Evolutionary conservation across 306 rosid species (phyloP).

Genomic region (Herpetospermum pedunculosum): DNA sequence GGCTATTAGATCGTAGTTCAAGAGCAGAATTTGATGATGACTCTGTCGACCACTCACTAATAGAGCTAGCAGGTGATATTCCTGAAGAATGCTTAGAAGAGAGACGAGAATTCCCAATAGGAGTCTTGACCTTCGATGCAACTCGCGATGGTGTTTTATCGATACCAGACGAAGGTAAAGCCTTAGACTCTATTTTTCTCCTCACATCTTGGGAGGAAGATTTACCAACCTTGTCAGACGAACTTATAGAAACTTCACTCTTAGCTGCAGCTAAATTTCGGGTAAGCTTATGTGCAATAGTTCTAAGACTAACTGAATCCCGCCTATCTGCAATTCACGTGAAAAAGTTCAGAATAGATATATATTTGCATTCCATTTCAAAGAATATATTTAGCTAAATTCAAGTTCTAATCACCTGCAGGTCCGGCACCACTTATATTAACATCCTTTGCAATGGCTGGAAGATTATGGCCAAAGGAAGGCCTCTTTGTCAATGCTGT

Average conservation of each 20-base stretch:
- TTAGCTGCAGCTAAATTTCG: conserved; percentile 26
- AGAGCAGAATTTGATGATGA: conserved; percentile 45
- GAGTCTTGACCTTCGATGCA: conserved; percentile 26
- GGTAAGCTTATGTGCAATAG: conserved; percentile 25
- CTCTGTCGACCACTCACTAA: conserved; percentile 87
- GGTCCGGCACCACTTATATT: conserved; percentile 20
- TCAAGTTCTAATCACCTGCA: conserved; percentile 38
- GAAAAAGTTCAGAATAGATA: conserved; percentile 3
- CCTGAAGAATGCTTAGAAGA: conserved; percentile 44
- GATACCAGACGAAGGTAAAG: conserved; percentile 31
- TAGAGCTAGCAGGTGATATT: conserved; percentile 73
- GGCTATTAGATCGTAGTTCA: conserved; percentile 31
- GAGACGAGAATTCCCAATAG: conserved; percentile 32
- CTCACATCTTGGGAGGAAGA: conserved; percentile 32
- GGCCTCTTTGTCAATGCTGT: conserved; percentile 47
- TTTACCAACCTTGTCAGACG: conserved; percentile 31
- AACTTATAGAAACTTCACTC: conserved; percentile 24
- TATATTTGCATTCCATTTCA: not conserved
- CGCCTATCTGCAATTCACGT: conserved; percentile 41
- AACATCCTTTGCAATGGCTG: conserved; percentile 31
- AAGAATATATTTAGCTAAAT: conserved; percentile 12
- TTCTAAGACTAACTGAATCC: conserved; percentile 25
- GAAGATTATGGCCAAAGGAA: conserved; percentile 35
- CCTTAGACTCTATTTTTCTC: conserved; percentile 27
- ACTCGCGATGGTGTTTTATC: conserved; percentile 39